Evolutionary conservation across 345 rosid species (phyloP), one percentile per base, ranked within the genome.

Genomic region (Citrus trifoliata): DNA sequence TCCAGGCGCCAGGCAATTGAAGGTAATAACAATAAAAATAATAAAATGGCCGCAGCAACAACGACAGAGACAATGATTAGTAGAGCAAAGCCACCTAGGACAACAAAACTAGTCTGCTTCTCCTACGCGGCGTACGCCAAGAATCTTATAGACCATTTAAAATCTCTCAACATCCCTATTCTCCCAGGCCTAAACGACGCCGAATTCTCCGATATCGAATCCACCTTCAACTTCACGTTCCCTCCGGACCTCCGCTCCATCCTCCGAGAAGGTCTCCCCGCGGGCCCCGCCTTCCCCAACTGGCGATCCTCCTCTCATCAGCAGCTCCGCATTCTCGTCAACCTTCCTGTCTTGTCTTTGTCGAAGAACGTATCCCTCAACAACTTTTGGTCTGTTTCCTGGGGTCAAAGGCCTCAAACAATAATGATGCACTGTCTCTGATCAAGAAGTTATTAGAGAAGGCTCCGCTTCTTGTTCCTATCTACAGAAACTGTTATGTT

Each of bases 221-320:
- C 92, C 18, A 62, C 78, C n/a, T 85, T 88, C 67, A 67, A 79
- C 61, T 88, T 95, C 87, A 78, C 91, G 16, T 95, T 93, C 87
- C 98, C 98, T 25, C 90, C 88, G 0, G 98, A 95, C 83, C 95
- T 95, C 79, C 95, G 98, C 40, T 86, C 89, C 19, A 90, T 95
- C 80, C 98, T 95, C 77, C 90, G 75, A 21, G 89, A 85, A 73
- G 98, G 98, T 61, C 88, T 95, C 64, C 98, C 98, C 42, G 77
- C 88, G 3, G 93, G 92, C 22, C 81, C 89, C 70, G 83, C 82
- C 70, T 95, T 93, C 85, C 97, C 97, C 12, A 88, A 93, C 70
- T 95, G 98, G 98, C 83, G 97, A 14, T 81, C 94, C 60, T 88
- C 94, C 1, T 93, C 90, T 30, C 87, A 65, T 8, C 93, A 89